Evolutionary conservation across 1,139 yeast genomes (phyloP), one percentile per base, ranked within the genome.

Genomic region (Zygosaccharomyces sapae): DNA sequence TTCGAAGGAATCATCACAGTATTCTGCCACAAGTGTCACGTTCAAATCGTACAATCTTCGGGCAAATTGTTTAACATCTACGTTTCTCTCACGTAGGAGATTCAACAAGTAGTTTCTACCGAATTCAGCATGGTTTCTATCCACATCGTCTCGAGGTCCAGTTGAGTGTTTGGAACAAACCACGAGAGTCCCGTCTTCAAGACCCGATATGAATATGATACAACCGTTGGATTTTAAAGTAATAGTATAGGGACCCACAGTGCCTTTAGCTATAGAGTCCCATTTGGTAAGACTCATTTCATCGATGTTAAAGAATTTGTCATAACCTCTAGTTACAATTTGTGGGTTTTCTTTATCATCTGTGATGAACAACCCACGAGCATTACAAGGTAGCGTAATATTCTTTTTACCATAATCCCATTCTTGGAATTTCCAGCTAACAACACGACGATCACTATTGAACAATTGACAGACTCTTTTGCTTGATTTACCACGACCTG

Each of bases 161-260:
- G 95, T 84, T 0, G 95, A 81, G 62, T 89, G 94, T 59, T 92
- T 92, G 8, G 96, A 86, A 53, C 97, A 88, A 0, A 89, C 86
- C 4, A 92, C 75, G n/a, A 85, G 59, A 0, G 86, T 77, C 0
- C 96, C 96, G 57, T 82, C 83, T 3, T 72, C 72, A 16, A 87
- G 68, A 0, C 94, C 97, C 1, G 95, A 75, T 13, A 92, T 75
- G 52, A 94, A 80, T 1, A 87, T 81, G 51, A 94, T 89, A 61
- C 97, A 92, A 0, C 99, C 99, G 61, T 92, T 94, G 50, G 94
- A 95, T 63, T 92, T 92, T 34, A 84, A 73, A 0, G 97, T 81
- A 3, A 89, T 76, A 18, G 77, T 80, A 63, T 85, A 92, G 0
- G 97, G 97, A 0, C 96, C 97, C 1, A 36, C 30, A 0, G 95